phyloP scores from a whole-genome alignment of 2,329 filamentous ascomycete genomes.

The Akanthomyces lecanii region DNA sequence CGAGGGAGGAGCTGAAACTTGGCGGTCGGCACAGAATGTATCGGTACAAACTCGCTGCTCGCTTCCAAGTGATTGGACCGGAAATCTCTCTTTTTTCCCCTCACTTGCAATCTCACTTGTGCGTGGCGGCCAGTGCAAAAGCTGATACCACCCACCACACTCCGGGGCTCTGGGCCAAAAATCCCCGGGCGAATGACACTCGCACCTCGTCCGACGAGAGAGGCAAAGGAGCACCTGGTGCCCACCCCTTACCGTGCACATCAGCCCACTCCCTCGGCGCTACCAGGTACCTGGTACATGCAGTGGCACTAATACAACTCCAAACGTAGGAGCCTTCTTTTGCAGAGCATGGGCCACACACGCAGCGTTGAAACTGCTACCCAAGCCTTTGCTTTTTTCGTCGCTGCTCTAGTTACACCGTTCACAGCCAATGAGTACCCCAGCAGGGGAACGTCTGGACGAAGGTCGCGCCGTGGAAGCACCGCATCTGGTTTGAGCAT shows the following conservation, averaged over 20 bases:
- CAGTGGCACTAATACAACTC: neutral
- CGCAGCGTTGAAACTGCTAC: neutral
- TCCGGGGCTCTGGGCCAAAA: neutral
- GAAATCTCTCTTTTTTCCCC: neutral
- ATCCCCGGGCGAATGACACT: neutral
- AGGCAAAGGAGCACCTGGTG: neutral
- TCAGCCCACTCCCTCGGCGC: neutral
- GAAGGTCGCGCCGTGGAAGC: neutral
- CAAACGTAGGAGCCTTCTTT: neutral
- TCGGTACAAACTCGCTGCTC: neutral
- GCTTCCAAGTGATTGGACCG: neutral
- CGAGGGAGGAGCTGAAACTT: neutral
- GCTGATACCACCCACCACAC: neutral
- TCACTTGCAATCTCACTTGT: neutral
- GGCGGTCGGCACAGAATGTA: neutral
- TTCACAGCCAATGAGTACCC: neutral
- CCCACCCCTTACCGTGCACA: neutral
- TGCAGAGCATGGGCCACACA: neutral
- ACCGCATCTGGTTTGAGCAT: neutral
- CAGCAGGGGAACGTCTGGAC: too few species aligned
- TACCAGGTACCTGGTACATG: too few species aligned
- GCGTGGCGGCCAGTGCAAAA: neutral
- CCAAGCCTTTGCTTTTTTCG: neutral
- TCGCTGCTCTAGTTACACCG: neutral
- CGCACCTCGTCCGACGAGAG: neutral